phyloP scores from a whole-genome alignment of 2,329 filamentous ascomycete species.

The Alternaria tenuissima region DNA sequence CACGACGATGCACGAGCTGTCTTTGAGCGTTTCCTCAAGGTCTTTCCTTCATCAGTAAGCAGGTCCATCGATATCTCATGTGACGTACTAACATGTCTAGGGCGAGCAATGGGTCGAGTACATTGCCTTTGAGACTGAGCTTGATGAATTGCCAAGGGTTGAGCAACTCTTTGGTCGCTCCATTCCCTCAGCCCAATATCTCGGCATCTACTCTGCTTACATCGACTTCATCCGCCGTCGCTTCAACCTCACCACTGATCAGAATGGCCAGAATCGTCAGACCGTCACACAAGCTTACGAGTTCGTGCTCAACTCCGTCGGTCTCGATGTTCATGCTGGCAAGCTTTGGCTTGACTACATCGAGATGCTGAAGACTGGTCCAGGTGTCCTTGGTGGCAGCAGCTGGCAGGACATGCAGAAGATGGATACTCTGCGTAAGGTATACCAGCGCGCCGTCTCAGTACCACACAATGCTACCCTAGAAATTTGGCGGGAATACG shows the following conservation, averaged over 20 bases:
- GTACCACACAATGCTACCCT: constrained; percentile 86
- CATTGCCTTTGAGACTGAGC: constrained; percentile 85
- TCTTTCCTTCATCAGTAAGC: constrained; percentile 92
- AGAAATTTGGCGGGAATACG: constrained; percentile 94
- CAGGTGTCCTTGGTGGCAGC: constrained; percentile 82
- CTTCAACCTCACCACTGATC: constrained; percentile 85
- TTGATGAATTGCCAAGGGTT: constrained; percentile 81
- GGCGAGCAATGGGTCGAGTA: constrained; percentile 92
- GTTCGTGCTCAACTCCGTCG: constrained; percentile 87
- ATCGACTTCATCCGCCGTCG: constrained; percentile 93
- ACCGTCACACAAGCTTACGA: constrained; percentile 89
- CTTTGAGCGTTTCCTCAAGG: constrained; percentile 85
- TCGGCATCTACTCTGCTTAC: constrained; percentile 91
- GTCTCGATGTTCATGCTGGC: constrained; percentile 89
- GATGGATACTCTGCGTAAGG: constrained; percentile 91
- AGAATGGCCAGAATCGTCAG: constrained; percentile 76
- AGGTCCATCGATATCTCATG: constrained; percentile 8
- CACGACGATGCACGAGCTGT: constrained; percentile 79
- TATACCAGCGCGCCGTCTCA: constrained; percentile 88
- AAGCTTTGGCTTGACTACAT: constrained; percentile 95
- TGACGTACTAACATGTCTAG: constrained; percentile 65
- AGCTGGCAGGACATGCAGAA: constrained; percentile 98
- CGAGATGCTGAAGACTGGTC: constrained; percentile 87
- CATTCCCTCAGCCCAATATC: constrained; percentile 79
- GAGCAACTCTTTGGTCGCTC: constrained; percentile 85